Conservation (phyloP, 2,329 filamentous ascomycete genomes). For the Hymenoscyphus fraxineus region DNA sequence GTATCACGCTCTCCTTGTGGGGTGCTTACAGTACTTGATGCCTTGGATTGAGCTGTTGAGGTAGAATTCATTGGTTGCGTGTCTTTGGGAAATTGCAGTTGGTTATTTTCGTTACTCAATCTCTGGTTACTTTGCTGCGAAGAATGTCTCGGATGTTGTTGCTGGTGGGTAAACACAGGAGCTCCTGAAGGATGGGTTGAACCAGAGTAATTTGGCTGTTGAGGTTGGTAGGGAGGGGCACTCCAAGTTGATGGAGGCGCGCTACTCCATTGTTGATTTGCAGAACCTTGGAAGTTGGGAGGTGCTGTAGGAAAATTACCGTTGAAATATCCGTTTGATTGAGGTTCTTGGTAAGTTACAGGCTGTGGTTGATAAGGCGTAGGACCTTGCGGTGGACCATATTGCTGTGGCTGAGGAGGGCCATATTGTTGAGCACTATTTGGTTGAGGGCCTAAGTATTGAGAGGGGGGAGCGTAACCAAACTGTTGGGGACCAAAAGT, state of each 20-base stretch:
- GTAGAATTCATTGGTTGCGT: conserved; percentile 10
- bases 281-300: conserved; percentile 13
- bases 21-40: conserved; percentile 22
- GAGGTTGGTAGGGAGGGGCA: conserved; percentile 15
- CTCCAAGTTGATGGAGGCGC: conserved; percentile 1
- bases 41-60: conserved; percentile 3
- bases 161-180: conserved; percentile 16
- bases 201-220: conserved; percentile 15
- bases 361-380: conserved; percentile 23
- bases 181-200: conserved; percentile 17
- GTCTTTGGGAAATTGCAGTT: conserved; percentile 14
- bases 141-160: conserved; percentile 11
- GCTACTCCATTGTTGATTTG: conserved; percentile 21
- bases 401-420: conserved; percentile 19
- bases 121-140: conserved; percentile 15
- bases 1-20: conserved; percentile 15
- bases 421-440: conserved; percentile 12
- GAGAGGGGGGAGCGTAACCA: conserved; percentile 18
- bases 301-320: conserved; percentile 6
- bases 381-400: conserved; percentile 16
- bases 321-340: conserved; percentile 1
- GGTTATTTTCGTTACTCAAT: conserved; percentile 13
- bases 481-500: conserved; percentile 18
- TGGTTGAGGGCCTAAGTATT: conserved; percentile 20
- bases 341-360: conserved; percentile 17